Base-by-base conservation (phyloP, 208 protist genomes). In the Trypanosoma mega region DNA sequence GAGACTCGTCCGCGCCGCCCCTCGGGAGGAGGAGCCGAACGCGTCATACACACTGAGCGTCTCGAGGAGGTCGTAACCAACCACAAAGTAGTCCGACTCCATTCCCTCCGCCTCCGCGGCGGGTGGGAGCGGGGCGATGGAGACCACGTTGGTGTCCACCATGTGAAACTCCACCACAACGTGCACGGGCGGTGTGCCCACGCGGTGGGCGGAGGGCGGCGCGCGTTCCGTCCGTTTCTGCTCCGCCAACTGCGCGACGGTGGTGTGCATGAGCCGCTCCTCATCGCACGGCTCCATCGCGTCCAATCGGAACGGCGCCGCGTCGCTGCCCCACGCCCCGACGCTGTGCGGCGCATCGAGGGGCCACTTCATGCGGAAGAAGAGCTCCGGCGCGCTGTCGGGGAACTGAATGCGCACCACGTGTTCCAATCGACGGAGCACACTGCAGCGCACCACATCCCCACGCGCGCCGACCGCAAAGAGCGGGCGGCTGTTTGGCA, bases 331-430 rank as follows among this genome's bases (percentile, higher is more conserved):
- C 24, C 47, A 58, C 2, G 24, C 37, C 9, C 37, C 54, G 1
- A 62, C 34, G 37, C 50, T 52, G 3, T 46, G 33, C 23, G 52
- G 34, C 66, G 73, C 18, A 55, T 55, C 31, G 57, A 67, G 37
- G 58, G 62, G 58, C 72, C 63, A 57, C 54, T 69, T 74, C 73
- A 63, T 44, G 45, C 59, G 11, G 20, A 59, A 63, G 79, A 63
- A 56, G 2, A 24, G 6, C 3, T 43, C 20, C 11, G 65, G 20
- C 45, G 54, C 41, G 72, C 53, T 14, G 20, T 39, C 27, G n/a
- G 55, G 64, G 21, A 70, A 41, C 34, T 58, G 36, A 49, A 70
- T 70, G 29, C 47, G 34, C 27, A 70, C 36, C 18, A 39, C 43
- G 36, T 70, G 54, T 12, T 37, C 18, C 21, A 45, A 30, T 4